These are phyloP conservation scores for Zymoseptoria tritici DNA, from an alignment of 2,329 filamentous ascomycete genomes.

Conservation along the genomic window DNA sequence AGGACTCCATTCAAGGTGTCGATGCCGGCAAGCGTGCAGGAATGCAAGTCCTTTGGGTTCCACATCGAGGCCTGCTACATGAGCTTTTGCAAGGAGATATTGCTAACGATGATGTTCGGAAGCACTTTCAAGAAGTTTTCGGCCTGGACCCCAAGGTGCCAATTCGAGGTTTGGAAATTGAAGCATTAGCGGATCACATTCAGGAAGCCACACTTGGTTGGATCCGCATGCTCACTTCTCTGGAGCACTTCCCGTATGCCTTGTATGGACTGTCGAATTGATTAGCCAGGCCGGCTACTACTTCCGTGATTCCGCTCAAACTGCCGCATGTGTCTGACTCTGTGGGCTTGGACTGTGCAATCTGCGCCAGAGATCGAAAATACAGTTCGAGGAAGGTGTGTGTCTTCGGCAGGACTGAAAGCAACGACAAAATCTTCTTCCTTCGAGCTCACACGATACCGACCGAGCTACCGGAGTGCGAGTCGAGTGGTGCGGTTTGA, in stretches of 20 bases:
- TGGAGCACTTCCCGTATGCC: slow-evolving; percentile 50
- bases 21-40: slow-evolving; percentile 81
- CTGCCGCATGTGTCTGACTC: too few species aligned
- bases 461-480: too few species aligned
- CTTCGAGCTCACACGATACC: too few species aligned
- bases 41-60: slow-evolving; percentile 87
- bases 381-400: too few species aligned
- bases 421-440: too few species aligned
- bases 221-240: slow-evolving; percentile 37
- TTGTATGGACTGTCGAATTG: background rate
- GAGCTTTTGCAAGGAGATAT: slow-evolving; percentile 47
- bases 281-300: background rate
- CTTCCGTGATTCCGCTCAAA: too few species aligned
- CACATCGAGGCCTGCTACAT: slow-evolving; percentile 66
- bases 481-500: too few species aligned
- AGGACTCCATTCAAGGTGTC: slow-evolving; percentile 85
- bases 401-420: too few species aligned
- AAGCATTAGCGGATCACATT: slow-evolving; percentile 29
- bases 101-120: slow-evolving; percentile 58
- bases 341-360: too few species aligned
- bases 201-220: slow-evolving; percentile 15
- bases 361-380: too few species aligned
- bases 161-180: slow-evolving; percentile 23
- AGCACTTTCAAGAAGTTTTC: slow-evolving; percentile 56
- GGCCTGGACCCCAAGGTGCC: slow-evolving; percentile 55